Evolutionary conservation across 129 eudicot genomes (phyloP), one percentile per base, ranked within the genome.

Genomic region (Logfia minima): DNA sequence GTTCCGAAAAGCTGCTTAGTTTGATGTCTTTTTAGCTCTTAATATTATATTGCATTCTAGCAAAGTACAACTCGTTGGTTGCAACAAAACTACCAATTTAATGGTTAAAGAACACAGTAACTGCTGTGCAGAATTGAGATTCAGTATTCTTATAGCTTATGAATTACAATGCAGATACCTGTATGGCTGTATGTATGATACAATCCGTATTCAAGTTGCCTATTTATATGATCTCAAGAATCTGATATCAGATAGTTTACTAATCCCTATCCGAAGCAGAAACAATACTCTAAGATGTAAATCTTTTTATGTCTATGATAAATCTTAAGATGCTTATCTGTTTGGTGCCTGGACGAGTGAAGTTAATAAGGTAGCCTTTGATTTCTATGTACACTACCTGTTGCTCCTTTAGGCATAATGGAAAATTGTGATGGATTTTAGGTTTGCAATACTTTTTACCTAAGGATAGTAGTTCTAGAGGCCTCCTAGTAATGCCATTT

Each of bases 321-420:
- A 45, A 45, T 45, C 53, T 43, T 45, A 14, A 45, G 53, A 45
- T 70, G 11, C 1, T 45, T 6, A 48, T 70, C 75, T 24, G 32
- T 62, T 62, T 62, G 16, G n/a, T 62, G 67, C 31, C 11, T 24
- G 67, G n/a, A 29, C 4, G 31, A 3, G 31, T 62, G 35, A 62
- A 62, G n/a, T 24, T 23, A 11, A 24, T 10, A 24, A 11, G 67
- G 32, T 62, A 62, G 67, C 16, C 1, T 62, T 26, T 62, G 34
- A 62, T 62, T 62, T 24, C n/a, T 62, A 7, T 23, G 67, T 29
- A 0, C 35, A 62, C 67, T 24, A 62, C 32, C 28, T 62, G 67
- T 24, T 62, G 31, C 34, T 62, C 17, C 67, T 62, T 45, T 45
- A 45, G 35, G 67, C 67, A 24, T 62, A 62, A 62, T 26, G 67